Percentiles rank a stretch among this genome's conserved stretches.
phyloP scores from a whole-genome alignment of 148 eudicot species.

The Rhododendron mucronatum region DNA sequence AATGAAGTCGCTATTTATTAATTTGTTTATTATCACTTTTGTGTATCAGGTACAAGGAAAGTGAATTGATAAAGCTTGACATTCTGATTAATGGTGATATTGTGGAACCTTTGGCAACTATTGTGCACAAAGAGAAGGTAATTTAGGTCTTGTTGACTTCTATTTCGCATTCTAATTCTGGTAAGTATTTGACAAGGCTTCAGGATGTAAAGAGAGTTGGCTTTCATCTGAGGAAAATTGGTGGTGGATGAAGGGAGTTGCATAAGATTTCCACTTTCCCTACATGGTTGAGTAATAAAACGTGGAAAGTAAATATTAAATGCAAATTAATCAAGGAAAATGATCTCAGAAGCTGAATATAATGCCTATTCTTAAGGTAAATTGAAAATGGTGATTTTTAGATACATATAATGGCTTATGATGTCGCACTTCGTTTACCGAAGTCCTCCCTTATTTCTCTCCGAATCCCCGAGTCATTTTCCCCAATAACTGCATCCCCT shows the following conservation, averaged over 20 bases:
- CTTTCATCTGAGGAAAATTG: background rate
- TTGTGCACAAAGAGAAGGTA: conserved; percentile 97
- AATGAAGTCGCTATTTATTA: background rate
- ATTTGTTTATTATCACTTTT: conserved; percentile 1
- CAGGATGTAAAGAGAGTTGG: background rate
- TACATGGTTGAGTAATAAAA: background rate
- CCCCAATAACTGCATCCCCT: background rate
- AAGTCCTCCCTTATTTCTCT: background rate
- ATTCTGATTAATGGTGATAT: conserved; percentile 77
- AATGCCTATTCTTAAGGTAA: background rate
- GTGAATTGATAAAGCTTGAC: conserved; percentile 93
- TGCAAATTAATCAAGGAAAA: background rate
- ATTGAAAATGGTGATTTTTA: background rate
- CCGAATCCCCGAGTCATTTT: background rate
- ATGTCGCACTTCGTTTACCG: background rate
- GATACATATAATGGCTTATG: background rate
- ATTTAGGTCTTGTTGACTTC: background rate
- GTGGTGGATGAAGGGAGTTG: background rate
- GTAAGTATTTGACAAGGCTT: background rate
- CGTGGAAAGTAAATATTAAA: background rate
- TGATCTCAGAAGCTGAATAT: background rate
- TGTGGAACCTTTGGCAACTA: conserved; percentile 94
- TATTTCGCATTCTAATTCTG: background rate
- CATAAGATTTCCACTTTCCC: background rate
- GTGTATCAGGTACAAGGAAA: conserved; percentile 68